phyloP scores from a whole-genome alignment of 768 basidiomycete genomes.

The Auriscalpium orientale region DNA sequence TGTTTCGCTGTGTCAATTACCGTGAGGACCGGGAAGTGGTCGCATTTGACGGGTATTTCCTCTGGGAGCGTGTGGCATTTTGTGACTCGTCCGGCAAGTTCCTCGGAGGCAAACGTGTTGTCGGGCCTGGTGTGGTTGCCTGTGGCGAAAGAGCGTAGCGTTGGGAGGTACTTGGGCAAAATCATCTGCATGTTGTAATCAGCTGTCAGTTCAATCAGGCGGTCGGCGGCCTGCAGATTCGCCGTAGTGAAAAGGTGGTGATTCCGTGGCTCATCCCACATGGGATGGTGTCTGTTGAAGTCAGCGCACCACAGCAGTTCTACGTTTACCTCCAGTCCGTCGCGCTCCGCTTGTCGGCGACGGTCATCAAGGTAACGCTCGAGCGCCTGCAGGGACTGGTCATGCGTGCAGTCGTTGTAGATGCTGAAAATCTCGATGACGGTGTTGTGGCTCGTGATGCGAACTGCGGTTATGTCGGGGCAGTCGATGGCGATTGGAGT shows the following conservation, averaged over 20 bases:
- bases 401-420: constrained; percentile 28
- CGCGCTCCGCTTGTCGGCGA: not conserved
- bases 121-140: constrained; percentile 4
- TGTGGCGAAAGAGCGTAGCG: constrained; percentile 20
- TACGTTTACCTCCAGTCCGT: constrained; percentile 7
- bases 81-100: not conserved
- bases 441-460: constrained; percentile 13
- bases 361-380: not conserved
- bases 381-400: constrained; percentile 13
- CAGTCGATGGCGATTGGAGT: not conserved
- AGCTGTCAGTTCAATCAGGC: constrained; percentile 21
- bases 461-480: constrained; percentile 24
- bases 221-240: constrained; percentile 17
- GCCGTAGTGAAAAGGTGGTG: constrained; percentile 27
- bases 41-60: not conserved
- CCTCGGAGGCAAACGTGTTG: not conserved
- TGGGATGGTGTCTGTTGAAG: constrained; percentile 33
- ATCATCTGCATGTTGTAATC: constrained; percentile 26
- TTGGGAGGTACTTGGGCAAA: constrained; percentile 28
- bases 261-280: constrained; percentile 31
- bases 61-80: not conserved
- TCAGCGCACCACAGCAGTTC: constrained; percentile 25
- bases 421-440: constrained; percentile 29
- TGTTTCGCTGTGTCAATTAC: not conserved
- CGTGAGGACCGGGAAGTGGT: not conserved